phyloP scores from a whole-genome alignment of 345 rosid genomes.

The Gossypium thurberi region DNA sequence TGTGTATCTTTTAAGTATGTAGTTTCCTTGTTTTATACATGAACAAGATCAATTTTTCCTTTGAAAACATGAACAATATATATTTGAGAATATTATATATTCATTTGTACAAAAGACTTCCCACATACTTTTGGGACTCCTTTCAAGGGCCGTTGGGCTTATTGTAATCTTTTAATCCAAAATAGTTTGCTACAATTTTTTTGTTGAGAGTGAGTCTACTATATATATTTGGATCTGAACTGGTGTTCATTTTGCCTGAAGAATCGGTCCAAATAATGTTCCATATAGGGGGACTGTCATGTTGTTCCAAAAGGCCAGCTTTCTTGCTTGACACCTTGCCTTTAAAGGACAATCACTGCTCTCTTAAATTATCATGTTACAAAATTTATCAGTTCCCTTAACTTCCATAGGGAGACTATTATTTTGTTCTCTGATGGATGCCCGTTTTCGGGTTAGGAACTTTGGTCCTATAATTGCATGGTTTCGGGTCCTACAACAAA shows the following conservation, averaged over 20 bases:
- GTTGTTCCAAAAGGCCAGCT: too few species aligned
- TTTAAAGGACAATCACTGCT: too few species aligned
- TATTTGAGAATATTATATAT: background rate
- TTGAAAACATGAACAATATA: background rate
- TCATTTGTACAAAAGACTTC: background rate
- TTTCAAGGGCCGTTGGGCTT: background rate
- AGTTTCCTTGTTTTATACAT: background rate
- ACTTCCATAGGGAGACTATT: background rate
- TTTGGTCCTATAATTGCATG: background rate
- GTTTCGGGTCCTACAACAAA: slow-evolving; percentile 3
- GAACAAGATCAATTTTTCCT: background rate
- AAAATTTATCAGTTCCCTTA: too few species aligned
- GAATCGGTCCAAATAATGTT: too few species aligned
- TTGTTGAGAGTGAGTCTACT: background rate
- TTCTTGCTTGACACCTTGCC: too few species aligned
- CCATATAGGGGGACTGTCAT: too few species aligned
- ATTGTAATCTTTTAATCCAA: background rate
- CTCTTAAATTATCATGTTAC: too few species aligned
- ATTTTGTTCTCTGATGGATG: background rate
- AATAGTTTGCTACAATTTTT: background rate
- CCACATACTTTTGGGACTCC: background rate
- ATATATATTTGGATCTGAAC: background rate
- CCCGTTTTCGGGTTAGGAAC: background rate
- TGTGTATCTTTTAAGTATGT: background rate
- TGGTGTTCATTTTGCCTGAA: too few species aligned